phyloP scores from a whole-genome alignment of 78 protist species.

The Diacronema lutheri region DNA sequence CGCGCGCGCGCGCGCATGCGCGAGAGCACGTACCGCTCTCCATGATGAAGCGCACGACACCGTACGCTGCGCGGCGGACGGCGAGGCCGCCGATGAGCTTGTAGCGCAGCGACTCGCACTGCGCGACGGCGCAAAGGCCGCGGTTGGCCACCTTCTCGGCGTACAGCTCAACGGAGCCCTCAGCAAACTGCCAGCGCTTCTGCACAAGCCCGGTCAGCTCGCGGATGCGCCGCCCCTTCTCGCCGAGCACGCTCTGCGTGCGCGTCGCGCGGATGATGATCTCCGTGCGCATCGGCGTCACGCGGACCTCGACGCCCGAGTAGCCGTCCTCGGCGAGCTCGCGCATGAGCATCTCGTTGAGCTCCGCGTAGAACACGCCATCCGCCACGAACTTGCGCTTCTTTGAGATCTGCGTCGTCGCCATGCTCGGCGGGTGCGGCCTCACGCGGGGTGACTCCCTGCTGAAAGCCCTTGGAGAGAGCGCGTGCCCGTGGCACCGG shows the following conservation, averaged over 20 bases:
- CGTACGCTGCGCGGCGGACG: constrained; percentile 94
- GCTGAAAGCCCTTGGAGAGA: no score
- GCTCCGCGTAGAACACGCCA: constrained; percentile 99
- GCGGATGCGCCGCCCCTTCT: constrained; percentile 94
- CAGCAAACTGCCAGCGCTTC: constrained; percentile 95
- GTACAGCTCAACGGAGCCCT: constrained; percentile 85
- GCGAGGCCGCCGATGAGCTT: constrained; percentile 91
- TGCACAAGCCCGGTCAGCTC: constrained; percentile 95
- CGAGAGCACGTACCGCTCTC: constrained; percentile 48
- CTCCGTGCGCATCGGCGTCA: constrained; percentile 92
- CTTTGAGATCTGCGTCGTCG: neutral
- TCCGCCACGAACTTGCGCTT: constrained; percentile 92
- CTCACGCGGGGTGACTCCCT: no score
- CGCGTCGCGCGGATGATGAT: constrained; percentile 98
- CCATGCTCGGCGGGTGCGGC: no score
- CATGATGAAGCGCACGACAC: constrained; percentile 95
- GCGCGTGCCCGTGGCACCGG: no score
- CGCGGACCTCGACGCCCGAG: constrained; percentile 92
- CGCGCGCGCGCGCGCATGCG: no score
- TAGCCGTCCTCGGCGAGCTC: constrained; percentile 96
- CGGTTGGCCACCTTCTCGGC: constrained; percentile 91
- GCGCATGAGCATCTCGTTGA: constrained; percentile 93
- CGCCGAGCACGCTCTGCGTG: constrained; percentile 91
- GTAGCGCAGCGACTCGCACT: constrained; percentile 96
- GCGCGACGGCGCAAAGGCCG: constrained; percentile 98